phyloP scores from a whole-genome alignment of 2,329 filamentous ascomycete genomes.

The Xylaria sp. region DNA sequence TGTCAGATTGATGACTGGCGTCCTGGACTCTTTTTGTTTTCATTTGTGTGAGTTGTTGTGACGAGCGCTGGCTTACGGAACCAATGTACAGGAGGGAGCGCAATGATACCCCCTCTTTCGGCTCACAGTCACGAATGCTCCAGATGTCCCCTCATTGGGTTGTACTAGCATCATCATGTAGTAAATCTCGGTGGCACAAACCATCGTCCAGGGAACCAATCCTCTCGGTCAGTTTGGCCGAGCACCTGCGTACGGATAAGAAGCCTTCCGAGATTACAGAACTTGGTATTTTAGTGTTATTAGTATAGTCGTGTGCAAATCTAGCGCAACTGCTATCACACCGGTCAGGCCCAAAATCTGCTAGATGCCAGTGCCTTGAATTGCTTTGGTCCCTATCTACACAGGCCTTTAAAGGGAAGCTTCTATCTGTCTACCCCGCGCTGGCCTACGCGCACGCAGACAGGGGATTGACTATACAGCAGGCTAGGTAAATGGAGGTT shows the following conservation, averaged over 20 bases:
- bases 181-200: constrained; percentile 25
- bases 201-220: constrained; percentile 23
- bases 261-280: constrained; percentile 35
- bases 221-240: constrained; percentile 23
- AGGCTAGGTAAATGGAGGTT: background rate
- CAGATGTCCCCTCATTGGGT: constrained; percentile 26
- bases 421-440: background rate
- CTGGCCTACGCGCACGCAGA: too few species aligned
- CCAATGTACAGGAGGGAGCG: constrained; percentile 34
- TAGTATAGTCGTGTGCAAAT: constrained; percentile 29
- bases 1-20: constrained; percentile 37
- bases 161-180: constrained; percentile 38
- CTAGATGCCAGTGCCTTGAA: constrained; percentile 1
- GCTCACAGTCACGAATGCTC: constrained; percentile 24
- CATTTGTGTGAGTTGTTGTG: constrained; percentile 30
- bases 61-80: constrained; percentile 32
- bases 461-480: background rate
- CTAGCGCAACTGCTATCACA: constrained; percentile 20
- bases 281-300: constrained; percentile 35
- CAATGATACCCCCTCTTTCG: constrained; percentile 35
- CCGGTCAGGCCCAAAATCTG: background rate
- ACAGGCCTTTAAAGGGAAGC: too few species aligned
- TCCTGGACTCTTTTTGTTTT: constrained; percentile 27
- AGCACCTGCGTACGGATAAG: constrained; percentile 34
- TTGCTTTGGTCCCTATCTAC: background rate